Percentiles rank a stretch among this genome's conserved stretches.
Conservation (phyloP, 2,329 filamentous ascomycete species). For the Hypoxylon sp. region DNA sequence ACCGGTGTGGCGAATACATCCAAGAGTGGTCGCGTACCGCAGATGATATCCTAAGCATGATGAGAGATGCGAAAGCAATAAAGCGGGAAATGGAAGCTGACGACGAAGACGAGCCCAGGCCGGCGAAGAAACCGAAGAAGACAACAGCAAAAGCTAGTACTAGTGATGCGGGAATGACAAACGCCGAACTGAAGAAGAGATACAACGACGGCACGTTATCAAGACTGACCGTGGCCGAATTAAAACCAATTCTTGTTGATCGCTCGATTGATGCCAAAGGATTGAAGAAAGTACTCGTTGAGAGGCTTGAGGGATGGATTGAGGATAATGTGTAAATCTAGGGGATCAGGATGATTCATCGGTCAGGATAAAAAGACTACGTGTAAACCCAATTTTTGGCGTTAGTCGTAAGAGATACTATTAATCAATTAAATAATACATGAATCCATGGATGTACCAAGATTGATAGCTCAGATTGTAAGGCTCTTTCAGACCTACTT, state of each 20-base stretch:
- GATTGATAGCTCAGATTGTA: too few relatives aligned
- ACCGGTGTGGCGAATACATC: conserved; percentile 84
- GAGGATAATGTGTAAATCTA: conserved; percentile 59
- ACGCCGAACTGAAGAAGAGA: conserved; percentile 63
- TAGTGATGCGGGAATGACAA: conserved; percentile 57
- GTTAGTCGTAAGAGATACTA: conserved; percentile 10
- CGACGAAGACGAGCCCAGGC: conserved; percentile 57
- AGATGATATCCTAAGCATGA: conserved; percentile 65
- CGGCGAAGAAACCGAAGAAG: conserved; percentile 63
- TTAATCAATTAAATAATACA: neutral
- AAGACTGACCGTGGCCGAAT: conserved; percentile 69
- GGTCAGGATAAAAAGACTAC: neutral
- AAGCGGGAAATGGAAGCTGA: conserved; percentile 69
- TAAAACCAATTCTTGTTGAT: conserved; percentile 64
- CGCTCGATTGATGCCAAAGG: conserved; percentile 66
- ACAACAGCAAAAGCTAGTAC: conserved; percentile 53
- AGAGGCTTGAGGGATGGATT: conserved; percentile 70
- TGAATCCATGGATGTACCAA: too few relatives aligned
- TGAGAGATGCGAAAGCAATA: conserved; percentile 58
- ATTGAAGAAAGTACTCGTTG: conserved; percentile 68
- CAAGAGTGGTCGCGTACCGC: conserved; percentile 81
- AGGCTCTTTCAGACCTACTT: too few relatives aligned
- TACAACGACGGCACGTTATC: conserved; percentile 63
- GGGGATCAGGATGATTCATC: conserved; percentile 8
- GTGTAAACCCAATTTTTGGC: conserved; percentile 5